Evolutionary conservation across 257 asterid genomes (phyloP).

Genomic region (Nicotiana noctiflora): DNA sequence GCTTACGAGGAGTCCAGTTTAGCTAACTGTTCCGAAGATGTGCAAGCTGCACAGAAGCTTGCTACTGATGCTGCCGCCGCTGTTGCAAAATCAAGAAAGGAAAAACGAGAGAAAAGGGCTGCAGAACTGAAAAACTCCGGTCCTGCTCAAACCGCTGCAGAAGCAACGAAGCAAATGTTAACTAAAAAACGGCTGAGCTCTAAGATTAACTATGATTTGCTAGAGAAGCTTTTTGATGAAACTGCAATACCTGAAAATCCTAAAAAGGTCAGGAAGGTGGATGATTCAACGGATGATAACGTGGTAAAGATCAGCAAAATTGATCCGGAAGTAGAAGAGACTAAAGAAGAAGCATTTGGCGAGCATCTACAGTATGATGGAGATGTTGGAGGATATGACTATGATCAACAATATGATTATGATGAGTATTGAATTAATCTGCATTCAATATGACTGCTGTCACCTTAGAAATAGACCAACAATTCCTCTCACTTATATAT

Average conservation of each 20-base stretch:
- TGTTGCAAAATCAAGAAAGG: slow-evolving; percentile 57
- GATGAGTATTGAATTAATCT: slow-evolving; percentile 3
- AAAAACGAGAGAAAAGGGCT: slow-evolving; percentile 60
- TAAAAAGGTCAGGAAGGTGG: slow-evolving; percentile 22
- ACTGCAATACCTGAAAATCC: slow-evolving; percentile 11
- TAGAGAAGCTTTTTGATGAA: neutral
- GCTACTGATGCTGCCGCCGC: slow-evolving; percentile 57
- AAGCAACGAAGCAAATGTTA: slow-evolving; percentile 49
- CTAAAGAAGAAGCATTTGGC: neutral
- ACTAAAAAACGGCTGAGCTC: slow-evolving; percentile 24
- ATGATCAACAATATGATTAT: slow-evolving; percentile 18
- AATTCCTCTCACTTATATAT: neutral
- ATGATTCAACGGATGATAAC: slow-evolving; percentile 8
- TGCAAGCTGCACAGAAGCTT: slow-evolving; percentile 39
- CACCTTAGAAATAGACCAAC: neutral
- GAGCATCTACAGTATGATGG: slow-evolving; percentile 1
- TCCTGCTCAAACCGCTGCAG: slow-evolving; percentile 58
- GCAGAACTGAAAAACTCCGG: slow-evolving; percentile 39
- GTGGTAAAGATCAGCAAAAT: neutral
- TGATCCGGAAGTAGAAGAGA: slow-evolving; percentile 20
- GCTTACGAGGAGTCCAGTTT: slow-evolving; percentile 41
- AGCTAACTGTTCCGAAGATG: slow-evolving; percentile 47
- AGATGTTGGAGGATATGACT: slow-evolving; percentile 23
- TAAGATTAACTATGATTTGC: slow-evolving; percentile 2
- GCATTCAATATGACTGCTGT: neutral